Evolutionary conservation across 495 filamentous ascomycete genomes (phyloP), one percentile per base, ranked within the genome.

Genomic region (Chaetomium cochliodes): DNA sequence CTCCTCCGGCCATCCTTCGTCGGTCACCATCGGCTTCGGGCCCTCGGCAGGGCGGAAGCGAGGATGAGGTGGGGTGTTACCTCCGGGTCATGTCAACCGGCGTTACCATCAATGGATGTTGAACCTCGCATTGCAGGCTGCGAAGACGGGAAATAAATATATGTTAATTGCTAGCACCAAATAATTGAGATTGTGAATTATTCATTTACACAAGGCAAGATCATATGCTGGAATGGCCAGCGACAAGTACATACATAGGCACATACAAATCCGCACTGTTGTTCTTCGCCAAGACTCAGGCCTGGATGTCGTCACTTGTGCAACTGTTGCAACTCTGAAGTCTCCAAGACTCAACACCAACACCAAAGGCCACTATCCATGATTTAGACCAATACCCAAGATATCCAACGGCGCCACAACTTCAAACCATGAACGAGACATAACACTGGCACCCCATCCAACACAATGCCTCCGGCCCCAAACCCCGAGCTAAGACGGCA

Each of bases 401-500:
- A 44, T 15, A 44, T n/a, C 18, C n/a, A 50, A 23, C n/a, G 18
- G 0, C 11, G 18, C 46, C 46, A 23, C 18, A n/a, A 11, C 9
- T 18, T 15, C 22, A 57, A 25, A 8, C 41, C 41, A 44, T 44
- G 22, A 41, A 25, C 22, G 0, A 0, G 46, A 11, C 9, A 25
- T 23, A 18, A 7, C 22, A 23, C 8, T 0, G 2, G 8, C 23
- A 52, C 25, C 2, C 26, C 11, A 7, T 16, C 18, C 30, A 6
- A 7, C 56, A 42, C n/a, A 16, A 66, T 63, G 50, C 30, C 52
- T 42, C 67, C 67, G 3, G 63, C 70, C 7, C 71, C 79, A 5
- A 86, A 84, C 58, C 76, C 79, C 20, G 79, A 83, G 61, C 84
- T 97, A 6, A 85, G 92, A 53, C 81, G 84, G 56, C 86, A 96